These are phyloP conservation scores for Phytophthora pisi DNA, from an alignment of 352 stramenopile genomes.

Conservation along the genomic window DNA sequence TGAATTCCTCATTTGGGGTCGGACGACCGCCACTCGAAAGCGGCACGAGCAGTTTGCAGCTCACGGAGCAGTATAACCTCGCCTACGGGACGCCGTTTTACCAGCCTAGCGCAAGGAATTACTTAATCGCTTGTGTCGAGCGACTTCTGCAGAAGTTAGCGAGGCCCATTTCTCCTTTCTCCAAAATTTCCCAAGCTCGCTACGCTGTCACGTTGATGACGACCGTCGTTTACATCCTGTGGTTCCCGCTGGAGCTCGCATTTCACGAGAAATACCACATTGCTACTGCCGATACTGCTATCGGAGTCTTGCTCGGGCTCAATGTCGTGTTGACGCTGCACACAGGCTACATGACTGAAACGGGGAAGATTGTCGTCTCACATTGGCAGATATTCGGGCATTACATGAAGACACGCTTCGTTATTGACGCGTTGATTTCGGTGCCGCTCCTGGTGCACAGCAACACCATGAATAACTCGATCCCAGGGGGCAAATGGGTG, in stretches of 20 bases:
- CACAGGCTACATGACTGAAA: conserved; percentile 30
- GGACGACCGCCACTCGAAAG: conserved; percentile 22
- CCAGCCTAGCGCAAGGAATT: not conserved
- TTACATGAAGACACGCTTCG: conserved; percentile 33
- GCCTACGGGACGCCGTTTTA: not conserved
- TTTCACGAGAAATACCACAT: conserved; percentile 28
- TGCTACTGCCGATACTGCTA: not conserved
- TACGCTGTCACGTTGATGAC: conserved; percentile 29
- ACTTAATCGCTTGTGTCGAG: conserved; percentile 1
- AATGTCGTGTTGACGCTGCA: not conserved
- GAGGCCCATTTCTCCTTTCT: conserved; percentile 44
- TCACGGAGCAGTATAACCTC: conserved; percentile 19
- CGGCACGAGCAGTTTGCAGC: conserved; percentile 8
- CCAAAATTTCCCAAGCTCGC: conserved; percentile 31
- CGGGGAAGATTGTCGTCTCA: conserved; percentile 25
- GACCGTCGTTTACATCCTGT: conserved; percentile 39
- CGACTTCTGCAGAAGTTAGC: not conserved
- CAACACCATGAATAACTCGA: not conserved
- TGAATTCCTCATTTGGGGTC: conserved; percentile 2
- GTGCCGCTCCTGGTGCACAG: conserved; percentile 11
- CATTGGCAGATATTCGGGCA: conserved; percentile 28
- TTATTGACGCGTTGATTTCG: conserved; percentile 28
- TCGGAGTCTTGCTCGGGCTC: not conserved
- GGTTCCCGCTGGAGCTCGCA: conserved; percentile 45
- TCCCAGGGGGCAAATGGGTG: conserved; percentile 1